Conservation (phyloP, 1,284 basidiomycete species). For the Veloboletus limbatus region DNA sequence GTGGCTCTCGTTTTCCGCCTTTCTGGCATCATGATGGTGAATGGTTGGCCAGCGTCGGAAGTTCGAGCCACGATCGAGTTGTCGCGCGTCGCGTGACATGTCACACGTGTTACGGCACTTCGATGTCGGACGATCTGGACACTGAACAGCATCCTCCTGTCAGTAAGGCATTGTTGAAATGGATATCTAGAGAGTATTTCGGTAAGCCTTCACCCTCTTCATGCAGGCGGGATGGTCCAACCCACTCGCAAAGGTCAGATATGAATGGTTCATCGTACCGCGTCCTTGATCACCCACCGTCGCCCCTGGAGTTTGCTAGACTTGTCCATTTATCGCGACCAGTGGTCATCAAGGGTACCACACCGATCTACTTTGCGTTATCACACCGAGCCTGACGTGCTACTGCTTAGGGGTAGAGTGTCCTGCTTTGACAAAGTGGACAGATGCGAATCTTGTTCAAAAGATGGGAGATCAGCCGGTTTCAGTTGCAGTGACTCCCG, state of each 20-base stretch:
- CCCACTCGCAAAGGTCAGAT: constrained; percentile 39
- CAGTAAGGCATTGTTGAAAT: constrained; percentile 32
- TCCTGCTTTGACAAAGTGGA: constrained; percentile 51
- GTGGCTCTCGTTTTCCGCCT: constrained; percentile 23
- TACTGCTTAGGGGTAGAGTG: constrained; percentile 39
- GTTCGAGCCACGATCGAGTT: no score
- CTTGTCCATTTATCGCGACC: constrained; percentile 76
- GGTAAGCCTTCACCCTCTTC: constrained; percentile 36
- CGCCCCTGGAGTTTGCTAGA: constrained; percentile 70
- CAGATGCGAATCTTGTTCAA: constrained; percentile 57
- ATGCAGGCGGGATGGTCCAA: neutral
- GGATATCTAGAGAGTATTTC: constrained; percentile 55
- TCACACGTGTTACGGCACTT: constrained; percentile 15
- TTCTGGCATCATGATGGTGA: constrained; percentile 19
- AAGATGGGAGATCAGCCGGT: constrained; percentile 55
- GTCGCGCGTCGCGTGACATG: constrained; percentile 28
- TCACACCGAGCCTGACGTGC: neutral
- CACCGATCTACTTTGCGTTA: neutral
- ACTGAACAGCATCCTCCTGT: constrained; percentile 12
- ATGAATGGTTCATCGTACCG: constrained; percentile 62
- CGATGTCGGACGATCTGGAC: constrained; percentile 12
- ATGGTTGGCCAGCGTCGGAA: neutral
- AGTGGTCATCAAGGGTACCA: constrained; percentile 66
- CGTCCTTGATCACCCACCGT: constrained; percentile 56
- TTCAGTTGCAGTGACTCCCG: constrained; percentile 79